phyloP scores from a whole-genome alignment of 177 flowering plant genomes.

The Vitis hybrid region DNA sequence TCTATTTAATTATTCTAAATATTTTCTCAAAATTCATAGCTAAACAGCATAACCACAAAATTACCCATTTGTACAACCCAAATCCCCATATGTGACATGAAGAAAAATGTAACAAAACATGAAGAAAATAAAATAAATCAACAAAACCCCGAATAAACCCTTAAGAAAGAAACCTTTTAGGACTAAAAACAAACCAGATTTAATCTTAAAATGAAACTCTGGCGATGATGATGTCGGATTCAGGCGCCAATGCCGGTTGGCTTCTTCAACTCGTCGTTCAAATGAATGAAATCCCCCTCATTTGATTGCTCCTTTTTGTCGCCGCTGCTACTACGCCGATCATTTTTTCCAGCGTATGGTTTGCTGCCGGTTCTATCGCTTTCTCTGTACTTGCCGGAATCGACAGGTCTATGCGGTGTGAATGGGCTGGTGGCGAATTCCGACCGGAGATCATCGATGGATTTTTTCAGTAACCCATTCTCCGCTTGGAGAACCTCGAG shows the following conservation, averaged over 20 bases:
- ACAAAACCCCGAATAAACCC: too few species aligned
- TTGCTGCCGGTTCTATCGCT: conserved; percentile 15
- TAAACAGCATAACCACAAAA: too few species aligned
- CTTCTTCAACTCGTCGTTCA: conserved; percentile 43
- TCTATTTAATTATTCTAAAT: too few species aligned
- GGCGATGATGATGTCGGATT: background rate
- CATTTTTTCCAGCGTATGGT: conserved; percentile 11
- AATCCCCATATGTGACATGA: too few species aligned
- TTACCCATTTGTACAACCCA: too few species aligned
- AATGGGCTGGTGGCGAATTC: conserved; percentile 25
- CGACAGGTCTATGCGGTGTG: background rate
- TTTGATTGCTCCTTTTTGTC: conserved; percentile 26
- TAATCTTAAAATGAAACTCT: too few species aligned
- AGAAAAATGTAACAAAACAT: too few species aligned
- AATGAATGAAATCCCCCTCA: conserved; percentile 24
- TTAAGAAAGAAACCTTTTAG: too few species aligned
- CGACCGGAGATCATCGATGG: conserved; percentile 61
- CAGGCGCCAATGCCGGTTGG: conserved; percentile 18
- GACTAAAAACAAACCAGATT: too few species aligned
- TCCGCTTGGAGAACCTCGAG: conserved; percentile 59
- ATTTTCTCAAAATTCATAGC: too few species aligned
- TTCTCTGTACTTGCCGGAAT: conserved; percentile 16
- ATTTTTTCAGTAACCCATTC: conserved; percentile 57
- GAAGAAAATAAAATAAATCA: too few species aligned
- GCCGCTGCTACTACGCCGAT: conserved; percentile 19